A percentile compares a stretch with the other conserved stretches of the same genome.
Conservation (phyloP, 768 basidiomycete species). For the Hydnomerulius pinastri region DNA sequence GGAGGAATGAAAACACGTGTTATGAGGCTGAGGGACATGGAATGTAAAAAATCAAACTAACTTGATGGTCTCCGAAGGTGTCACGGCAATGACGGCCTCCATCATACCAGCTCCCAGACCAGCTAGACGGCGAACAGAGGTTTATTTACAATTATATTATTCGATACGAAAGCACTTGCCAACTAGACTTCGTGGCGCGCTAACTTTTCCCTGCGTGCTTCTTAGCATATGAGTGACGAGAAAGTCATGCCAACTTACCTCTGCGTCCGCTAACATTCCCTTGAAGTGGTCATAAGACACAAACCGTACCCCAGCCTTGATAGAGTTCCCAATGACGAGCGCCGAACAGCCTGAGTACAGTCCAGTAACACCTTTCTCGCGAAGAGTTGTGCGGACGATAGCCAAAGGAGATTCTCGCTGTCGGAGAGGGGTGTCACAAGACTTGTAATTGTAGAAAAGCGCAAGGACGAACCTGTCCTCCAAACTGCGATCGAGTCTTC, state of each 20-base stretch:
- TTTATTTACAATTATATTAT: neutral
- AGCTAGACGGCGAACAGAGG: conserved; percentile 39
- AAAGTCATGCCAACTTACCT: conserved; percentile 50
- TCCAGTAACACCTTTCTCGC: conserved; percentile 73
- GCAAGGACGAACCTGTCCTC: conserved; percentile 57
- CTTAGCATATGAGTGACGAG: neutral
- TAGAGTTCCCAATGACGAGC: conserved; percentile 85
- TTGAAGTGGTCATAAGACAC: conserved; percentile 95
- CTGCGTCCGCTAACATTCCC: conserved; percentile 71
- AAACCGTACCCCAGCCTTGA: conserved; percentile 96
- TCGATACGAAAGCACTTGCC: conserved; percentile 47
- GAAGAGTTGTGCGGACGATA: conserved; percentile 75
- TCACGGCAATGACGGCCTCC: conserved; percentile 93
- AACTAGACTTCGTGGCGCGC: conserved; percentile 79
- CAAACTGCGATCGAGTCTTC: conserved; percentile 93
- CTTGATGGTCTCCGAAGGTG: conserved; percentile 99
- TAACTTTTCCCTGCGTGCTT: conserved; percentile 78
- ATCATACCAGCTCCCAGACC: conserved; percentile 87
- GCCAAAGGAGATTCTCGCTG: conserved; percentile 70
- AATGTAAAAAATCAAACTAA: conserved; percentile 39
- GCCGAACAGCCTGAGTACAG: conserved; percentile 95
- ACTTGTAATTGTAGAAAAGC: neutral
- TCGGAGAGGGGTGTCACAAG: neutral
- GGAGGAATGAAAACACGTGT: neutral
- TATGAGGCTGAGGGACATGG: neutral